These are phyloP conservation scores for Meira miltonrushii DNA, from an alignment of 1,284 basidiomycete species.

Conservation along the genomic window DNA sequence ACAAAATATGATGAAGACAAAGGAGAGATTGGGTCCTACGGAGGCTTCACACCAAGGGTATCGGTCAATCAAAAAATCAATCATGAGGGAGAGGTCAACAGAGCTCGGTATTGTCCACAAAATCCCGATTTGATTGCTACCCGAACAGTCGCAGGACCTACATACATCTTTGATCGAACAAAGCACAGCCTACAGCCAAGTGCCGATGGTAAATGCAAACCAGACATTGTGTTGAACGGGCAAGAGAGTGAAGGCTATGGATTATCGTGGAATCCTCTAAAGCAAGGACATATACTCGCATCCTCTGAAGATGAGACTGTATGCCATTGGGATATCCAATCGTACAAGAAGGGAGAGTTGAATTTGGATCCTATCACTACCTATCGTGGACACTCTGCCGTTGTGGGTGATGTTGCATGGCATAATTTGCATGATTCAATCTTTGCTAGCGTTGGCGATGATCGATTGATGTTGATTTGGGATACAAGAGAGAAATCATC, in stretches of 20 bases:
- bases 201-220: conserved; percentile 70
- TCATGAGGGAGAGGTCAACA: conserved; percentile 92
- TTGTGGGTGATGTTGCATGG: conserved; percentile 91
- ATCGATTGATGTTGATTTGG: conserved; percentile 94
- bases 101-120: conserved; percentile 97
- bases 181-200: conserved; percentile 92
- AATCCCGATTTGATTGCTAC: conserved; percentile 96
- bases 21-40: conserved; percentile 57
- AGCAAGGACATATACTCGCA: conserved; percentile 81
- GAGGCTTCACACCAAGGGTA: conserved; percentile 72
- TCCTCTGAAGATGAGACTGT: conserved; percentile 94
- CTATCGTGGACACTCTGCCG: conserved; percentile 64
- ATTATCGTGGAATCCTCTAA: conserved; percentile 76
- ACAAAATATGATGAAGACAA: conserved; percentile 86
- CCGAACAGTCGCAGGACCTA: conserved; percentile 82
- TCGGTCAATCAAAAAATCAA: conserved; percentile 91
- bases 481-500: conserved; percentile 66
- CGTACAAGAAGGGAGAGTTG: conserved; percentile 74
- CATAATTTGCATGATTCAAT: conserved; percentile 75
- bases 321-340: conserved; percentile 91
- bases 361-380: conserved; percentile 74
- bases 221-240: conserved; percentile 83
- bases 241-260: conserved; percentile 94
- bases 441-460: conserved; percentile 95
- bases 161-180: conserved; percentile 90